Conservation (phyloP, 1,139 yeast species). For the Yamadazyma atlantica region DNA sequence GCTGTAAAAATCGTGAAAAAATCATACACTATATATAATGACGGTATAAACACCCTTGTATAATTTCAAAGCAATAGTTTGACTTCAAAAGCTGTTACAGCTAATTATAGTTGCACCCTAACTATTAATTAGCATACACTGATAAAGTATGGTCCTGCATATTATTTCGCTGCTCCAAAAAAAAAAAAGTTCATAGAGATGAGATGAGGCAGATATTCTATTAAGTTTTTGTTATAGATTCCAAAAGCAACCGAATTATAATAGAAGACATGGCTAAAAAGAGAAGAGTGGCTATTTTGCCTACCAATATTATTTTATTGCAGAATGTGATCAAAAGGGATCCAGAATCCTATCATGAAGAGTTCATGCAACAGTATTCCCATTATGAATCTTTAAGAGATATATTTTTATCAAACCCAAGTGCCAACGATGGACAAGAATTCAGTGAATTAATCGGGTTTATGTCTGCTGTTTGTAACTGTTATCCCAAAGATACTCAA, state of each 20-base stretch:
- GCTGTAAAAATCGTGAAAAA: not conserved
- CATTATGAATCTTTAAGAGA: conserved; percentile 91
- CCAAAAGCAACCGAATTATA: conserved; percentile 7
- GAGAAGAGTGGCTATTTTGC: conserved; percentile 89
- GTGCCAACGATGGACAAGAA: conserved; percentile 58
- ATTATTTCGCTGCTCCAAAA: not conserved
- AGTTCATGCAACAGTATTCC: conserved; percentile 85
- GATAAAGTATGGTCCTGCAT: not conserved
- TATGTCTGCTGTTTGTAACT: conserved; percentile 85
- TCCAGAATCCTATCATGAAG: conserved; percentile 92
- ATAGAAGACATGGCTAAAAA: conserved; percentile 91
- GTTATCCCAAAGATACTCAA: conserved; percentile 87
- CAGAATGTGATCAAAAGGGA: conserved; percentile 93
- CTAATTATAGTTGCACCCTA: no score
- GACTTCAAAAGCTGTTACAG: no score
- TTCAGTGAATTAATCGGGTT: conserved; percentile 86
- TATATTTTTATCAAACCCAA: conserved; percentile 70
- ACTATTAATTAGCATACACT: no score
- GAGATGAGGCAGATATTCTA: conserved; percentile 1
- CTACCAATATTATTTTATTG: conserved; percentile 84
- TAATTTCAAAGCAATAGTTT: not conserved
- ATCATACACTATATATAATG: not conserved
- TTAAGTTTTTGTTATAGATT: not conserved
- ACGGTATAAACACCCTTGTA: not conserved
- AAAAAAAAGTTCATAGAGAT: conserved; percentile 4